Evolutionary conservation across 768 basidiomycete genomes (phyloP).

Genomic region (Coprinellus aureogranulatus): DNA sequence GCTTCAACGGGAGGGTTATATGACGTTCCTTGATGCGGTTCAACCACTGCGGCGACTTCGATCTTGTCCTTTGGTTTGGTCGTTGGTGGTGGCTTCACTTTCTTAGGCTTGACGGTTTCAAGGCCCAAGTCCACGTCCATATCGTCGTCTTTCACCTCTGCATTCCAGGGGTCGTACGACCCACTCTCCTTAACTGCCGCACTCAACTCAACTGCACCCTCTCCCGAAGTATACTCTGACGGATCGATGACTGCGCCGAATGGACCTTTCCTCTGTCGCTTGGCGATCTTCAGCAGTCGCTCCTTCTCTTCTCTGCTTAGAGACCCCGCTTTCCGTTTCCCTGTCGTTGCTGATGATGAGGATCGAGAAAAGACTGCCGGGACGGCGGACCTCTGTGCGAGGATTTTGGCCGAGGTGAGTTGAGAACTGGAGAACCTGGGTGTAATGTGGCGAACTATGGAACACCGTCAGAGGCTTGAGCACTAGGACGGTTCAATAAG

Average conservation of each 20-base stretch:
- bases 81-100: conserved; percentile 55
- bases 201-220: conserved; percentile 59
- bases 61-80: conserved; percentile 52
- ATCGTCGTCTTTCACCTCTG: conserved; percentile 30
- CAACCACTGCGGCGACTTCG: conserved; percentile 58
- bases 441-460: conserved; percentile 56
- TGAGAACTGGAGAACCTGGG: conserved; percentile 53
- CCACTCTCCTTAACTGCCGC: conserved; percentile 70
- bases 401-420: conserved; percentile 73
- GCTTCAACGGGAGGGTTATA: conserved; percentile 82
- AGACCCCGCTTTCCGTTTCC: conserved; percentile 40
- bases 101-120: conserved; percentile 42
- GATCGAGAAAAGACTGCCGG: conserved; percentile 71
- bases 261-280: conserved; percentile 66
- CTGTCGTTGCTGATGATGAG: conserved; percentile 32
- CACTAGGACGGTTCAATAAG: not conserved
- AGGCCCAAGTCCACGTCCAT: conserved; percentile 42
- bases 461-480: not conserved
- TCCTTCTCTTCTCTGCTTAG: conserved; percentile 72
- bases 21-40: conserved; percentile 81
- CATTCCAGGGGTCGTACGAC: conserved; percentile 62
- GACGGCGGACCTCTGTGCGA: conserved; percentile 82
- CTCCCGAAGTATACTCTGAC: conserved; percentile 63
- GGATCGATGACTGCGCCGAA: conserved; percentile 72
- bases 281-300: conserved; percentile 71